Percentiles rank a stretch among this genome's conserved stretches.
phyloP scores from a whole-genome alignment of 2,329 filamentous ascomycete species.

The Fusarium tjaetaba region DNA sequence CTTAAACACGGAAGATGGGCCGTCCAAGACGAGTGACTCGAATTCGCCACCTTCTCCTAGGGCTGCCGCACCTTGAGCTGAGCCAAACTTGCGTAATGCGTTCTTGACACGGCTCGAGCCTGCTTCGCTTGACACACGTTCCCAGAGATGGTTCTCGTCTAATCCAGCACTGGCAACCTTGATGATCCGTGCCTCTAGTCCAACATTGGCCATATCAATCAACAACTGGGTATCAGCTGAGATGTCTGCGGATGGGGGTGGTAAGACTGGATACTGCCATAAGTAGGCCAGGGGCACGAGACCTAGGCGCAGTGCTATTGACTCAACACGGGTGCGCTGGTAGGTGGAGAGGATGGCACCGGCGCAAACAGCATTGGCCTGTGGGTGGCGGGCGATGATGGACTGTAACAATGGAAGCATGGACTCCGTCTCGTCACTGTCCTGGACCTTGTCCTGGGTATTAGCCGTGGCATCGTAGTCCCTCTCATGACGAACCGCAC shows the following conservation, averaged over 20 bases:
- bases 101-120: constrained; percentile 60
- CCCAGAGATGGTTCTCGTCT: constrained; percentile 83
- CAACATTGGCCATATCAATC: constrained; percentile 80
- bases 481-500: constrained; percentile 73
- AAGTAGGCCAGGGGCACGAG: constrained; percentile 85
- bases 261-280: constrained; percentile 88
- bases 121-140: constrained; percentile 72
- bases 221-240: constrained; percentile 69
- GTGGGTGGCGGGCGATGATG: constrained; percentile 75
- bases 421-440: constrained; percentile 87
- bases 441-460: constrained; percentile 25
- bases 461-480: constrained; percentile 67
- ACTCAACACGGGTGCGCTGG: constrained; percentile 95
- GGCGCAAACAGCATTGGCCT: constrained; percentile 86
- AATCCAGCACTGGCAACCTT: constrained; percentile 94
- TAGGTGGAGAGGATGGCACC: constrained; percentile 96
- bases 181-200: constrained; percentile 89
- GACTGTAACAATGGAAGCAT: constrained; percentile 78
- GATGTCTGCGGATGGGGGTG: constrained; percentile 52
- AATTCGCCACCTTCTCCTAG: constrained; percentile 96
- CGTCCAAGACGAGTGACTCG: constrained; percentile 89
- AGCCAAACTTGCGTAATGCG: constrained; percentile 74
- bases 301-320: constrained; percentile 84
- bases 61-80: constrained; percentile 71
- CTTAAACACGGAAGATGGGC: constrained; percentile 78